A percentile compares a stretch with the other conserved stretches of the same genome.
phyloP scores from a whole-genome alignment of 768 basidiomycete species.

The Hebeloma cylindrosporum region DNA sequence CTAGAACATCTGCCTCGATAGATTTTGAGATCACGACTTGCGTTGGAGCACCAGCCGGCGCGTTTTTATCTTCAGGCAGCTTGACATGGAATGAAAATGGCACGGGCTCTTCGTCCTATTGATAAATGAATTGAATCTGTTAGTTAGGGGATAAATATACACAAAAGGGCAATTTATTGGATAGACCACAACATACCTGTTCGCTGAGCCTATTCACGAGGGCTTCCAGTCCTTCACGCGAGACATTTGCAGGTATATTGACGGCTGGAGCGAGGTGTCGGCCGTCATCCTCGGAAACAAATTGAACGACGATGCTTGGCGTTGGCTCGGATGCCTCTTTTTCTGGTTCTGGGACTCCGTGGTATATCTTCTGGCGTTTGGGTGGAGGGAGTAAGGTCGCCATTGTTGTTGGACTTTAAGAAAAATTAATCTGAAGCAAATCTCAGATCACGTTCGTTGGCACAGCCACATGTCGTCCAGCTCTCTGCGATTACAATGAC shows the following conservation, averaged over 20 bases:
- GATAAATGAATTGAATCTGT: constrained; percentile 15
- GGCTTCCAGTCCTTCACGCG: constrained; percentile 78
- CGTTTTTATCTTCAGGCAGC: constrained; percentile 55
- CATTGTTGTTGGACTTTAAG: constrained; percentile 45
- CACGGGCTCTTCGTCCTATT: constrained; percentile 81
- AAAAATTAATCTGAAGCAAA: not conserved
- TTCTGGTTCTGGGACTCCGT: constrained; percentile 68
- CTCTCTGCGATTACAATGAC: not conserved
- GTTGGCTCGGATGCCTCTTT: constrained; percentile 44
- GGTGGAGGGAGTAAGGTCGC: constrained; percentile 85
- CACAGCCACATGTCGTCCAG: not conserved
- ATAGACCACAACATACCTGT: constrained; percentile 52
- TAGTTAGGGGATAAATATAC: constrained; percentile 20
- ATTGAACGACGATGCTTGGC: constrained; percentile 85
- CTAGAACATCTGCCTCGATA: constrained; percentile 77
- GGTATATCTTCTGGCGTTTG: constrained; percentile 82
- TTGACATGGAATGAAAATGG: constrained; percentile 90
- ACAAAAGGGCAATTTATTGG: constrained; percentile 11
- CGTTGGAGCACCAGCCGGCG: constrained; percentile 58
- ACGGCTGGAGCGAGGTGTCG: constrained; percentile 81
- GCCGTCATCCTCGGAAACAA: constrained; percentile 88
- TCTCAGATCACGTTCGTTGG: not conserved
- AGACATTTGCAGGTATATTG: constrained; percentile 84
- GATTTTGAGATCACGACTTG: constrained; percentile 84
- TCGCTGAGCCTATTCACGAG: constrained; percentile 86